Evolutionary conservation across 805 yeast species (phyloP), one percentile per base, ranked within the genome.

Genomic region (Yamadazyma philogaea): DNA sequence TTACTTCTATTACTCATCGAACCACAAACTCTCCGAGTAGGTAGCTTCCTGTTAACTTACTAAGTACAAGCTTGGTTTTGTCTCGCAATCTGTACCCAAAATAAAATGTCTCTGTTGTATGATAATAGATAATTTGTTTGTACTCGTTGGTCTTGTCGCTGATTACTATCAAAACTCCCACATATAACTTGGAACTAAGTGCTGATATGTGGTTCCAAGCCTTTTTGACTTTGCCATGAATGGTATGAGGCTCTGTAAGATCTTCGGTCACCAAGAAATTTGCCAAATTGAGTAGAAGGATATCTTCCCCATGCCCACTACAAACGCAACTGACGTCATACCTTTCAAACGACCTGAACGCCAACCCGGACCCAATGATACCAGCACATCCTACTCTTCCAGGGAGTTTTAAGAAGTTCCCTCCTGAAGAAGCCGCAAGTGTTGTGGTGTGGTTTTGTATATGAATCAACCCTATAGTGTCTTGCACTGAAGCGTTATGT

Each of bases 281-380:
- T 3, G 77, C 73, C 16, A 78, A 52, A 39, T 66, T 70, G 65
- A 68, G 60, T 39, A 57, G 56, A 4, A 76, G 60, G 27, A 78
- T 77, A 43, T 76, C 78, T 48, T 78, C 83, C 2, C 83, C 83
- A 51, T 74, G 75, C 3, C 83, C 83, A 30, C 79, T 71, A 54
- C 81, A 74, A 59, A 55, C 53, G 34, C 68, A 60, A 28, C 61
- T 50, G 1, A 71, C 50, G n/a, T 58, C 59, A 27, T 44, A 38
- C 4, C 45, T 52, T 0, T 54, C 53, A 38, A 50, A 46, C 0
- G 53, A 28, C 11, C 38, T 42, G 31, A 46, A 52, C 40, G 58
- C 75, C 14, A 67, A 56, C 1, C 75, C 75, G 1, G 75, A 59
- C 1, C 83, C 82, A 2, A 66, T 51, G 1, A 76, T 47, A 0